Percentiles rank a stretch among this genome's conserved stretches.
Conservation (phyloP, 2,329 filamentous ascomycete genomes). For the Colletotrichum paranaense region DNA sequence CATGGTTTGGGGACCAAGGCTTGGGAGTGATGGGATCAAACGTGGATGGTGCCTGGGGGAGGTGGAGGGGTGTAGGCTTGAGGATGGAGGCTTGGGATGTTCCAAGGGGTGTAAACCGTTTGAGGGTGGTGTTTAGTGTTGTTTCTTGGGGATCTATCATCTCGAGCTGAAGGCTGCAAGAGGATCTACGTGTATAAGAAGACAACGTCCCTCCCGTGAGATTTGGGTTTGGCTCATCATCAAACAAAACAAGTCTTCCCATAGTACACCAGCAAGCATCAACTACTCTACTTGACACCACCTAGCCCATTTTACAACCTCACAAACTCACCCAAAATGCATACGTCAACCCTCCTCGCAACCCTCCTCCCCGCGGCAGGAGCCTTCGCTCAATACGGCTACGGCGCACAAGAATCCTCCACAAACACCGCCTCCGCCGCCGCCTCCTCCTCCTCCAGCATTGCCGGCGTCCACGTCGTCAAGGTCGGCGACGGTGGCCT, state of each 20-base stretch:
- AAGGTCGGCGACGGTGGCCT: slow-evolving; percentile 48
- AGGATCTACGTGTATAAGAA: slow-evolving; percentile 13
- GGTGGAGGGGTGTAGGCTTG: too few species aligned
- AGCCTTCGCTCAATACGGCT: slow-evolving; percentile 27
- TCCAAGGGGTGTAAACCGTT: neutral
- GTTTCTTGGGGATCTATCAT: too few species aligned
- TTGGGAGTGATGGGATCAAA: neutral
- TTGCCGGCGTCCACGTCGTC: slow-evolving; percentile 33
- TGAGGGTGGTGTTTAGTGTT: neutral
- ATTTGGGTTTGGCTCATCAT: neutral
- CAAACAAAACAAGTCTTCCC: neutral
- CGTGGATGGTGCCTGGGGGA: neutral
- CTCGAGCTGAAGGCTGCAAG: neutral
- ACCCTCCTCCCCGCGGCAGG: slow-evolving; percentile 23
- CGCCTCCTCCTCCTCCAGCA: neutral
- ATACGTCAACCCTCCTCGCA: slow-evolving; percentile 24
- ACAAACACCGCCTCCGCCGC: slow-evolving; percentile 6
- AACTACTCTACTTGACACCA: neutral
- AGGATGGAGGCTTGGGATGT: neutral
- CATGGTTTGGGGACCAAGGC: neutral
- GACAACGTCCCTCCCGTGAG: neutral
- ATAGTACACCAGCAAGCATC: neutral
- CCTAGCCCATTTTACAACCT: neutral
- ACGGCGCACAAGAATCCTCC: neutral
- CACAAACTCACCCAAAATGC: slow-evolving; percentile 14